Percentiles rank a stretch among this genome's conserved stretches.
Evolutionary conservation across 1,284 basidiomycete genomes (phyloP).

Genomic region (Coniferiporia sulphurascens): DNA sequence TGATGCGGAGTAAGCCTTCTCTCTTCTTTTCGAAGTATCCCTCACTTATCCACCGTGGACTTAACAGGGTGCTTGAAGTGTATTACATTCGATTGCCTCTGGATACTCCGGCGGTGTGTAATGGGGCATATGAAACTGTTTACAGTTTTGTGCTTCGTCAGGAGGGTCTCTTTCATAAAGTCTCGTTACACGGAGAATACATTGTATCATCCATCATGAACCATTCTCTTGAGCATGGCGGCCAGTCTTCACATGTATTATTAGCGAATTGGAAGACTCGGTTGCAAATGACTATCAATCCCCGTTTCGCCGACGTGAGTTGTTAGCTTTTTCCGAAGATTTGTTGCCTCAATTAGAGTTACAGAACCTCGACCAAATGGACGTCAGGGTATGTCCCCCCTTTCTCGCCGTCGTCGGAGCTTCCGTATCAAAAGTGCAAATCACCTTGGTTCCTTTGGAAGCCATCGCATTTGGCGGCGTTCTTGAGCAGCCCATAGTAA

Average conservation of each 20-base stretch:
- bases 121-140: constrained; percentile 2
- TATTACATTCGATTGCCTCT: constrained; percentile 11
- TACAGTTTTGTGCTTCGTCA: constrained; percentile 8
- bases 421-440: constrained; percentile 8
- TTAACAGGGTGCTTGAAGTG: constrained; percentile 12
- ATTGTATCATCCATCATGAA: constrained; percentile 13
- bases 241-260: constrained; percentile 11
- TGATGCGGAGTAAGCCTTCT: constrained; percentile 8
- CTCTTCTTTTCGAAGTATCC: background rate
- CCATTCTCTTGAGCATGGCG: constrained; percentile 1
- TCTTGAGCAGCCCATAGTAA: constrained; percentile 8
- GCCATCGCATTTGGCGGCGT: constrained; percentile 8
- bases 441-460: constrained; percentile 11
- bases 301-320: constrained; percentile 9
- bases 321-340: background rate
- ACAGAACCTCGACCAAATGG: constrained; percentile 13
- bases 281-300: constrained; percentile 14
- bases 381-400: constrained; percentile 14
- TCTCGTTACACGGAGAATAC: constrained; percentile 16
- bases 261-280: constrained; percentile 18
- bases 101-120: constrained; percentile 3
- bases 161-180: constrained; percentile 18
- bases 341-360: background rate
- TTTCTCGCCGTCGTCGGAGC: constrained; percentile 13
- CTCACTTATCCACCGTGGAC: background rate